Conservation (phyloP, 148 eudicot genomes). For the Rhododendron simsii region DNA sequence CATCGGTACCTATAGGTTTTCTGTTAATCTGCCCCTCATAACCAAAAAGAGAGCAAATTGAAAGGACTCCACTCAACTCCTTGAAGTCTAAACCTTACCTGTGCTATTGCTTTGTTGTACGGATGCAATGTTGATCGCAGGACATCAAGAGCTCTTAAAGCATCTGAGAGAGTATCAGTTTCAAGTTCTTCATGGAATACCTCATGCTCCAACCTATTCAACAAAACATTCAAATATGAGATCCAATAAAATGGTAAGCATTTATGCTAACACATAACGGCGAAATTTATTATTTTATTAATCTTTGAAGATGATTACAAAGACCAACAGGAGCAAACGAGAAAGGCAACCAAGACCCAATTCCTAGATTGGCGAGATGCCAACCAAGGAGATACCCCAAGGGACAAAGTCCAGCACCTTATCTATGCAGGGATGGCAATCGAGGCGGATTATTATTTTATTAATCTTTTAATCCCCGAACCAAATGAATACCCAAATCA, state of each 20-base stretch:
- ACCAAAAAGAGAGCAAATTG: neutral
- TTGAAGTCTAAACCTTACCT: slow-evolving; percentile 40
- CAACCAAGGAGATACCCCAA: too few species aligned
- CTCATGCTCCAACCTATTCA: slow-evolving; percentile 52
- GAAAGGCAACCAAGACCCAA: too few species aligned
- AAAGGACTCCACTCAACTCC: neutral
- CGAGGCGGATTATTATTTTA: too few species aligned
- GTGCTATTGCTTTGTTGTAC: slow-evolving; percentile 79
- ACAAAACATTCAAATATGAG: slow-evolving; percentile 8
- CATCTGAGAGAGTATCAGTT: slow-evolving; percentile 35
- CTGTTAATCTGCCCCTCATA: neutral
- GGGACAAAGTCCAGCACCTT: too few species aligned
- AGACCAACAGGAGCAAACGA: too few species aligned
- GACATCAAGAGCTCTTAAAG: slow-evolving; percentile 44
- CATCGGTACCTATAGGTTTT: too few species aligned
- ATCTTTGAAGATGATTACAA: neutral
- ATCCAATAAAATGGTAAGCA: neutral
- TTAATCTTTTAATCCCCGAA: too few species aligned
- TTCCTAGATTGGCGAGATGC: too few species aligned
- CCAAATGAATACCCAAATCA: too few species aligned
- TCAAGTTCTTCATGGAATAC: slow-evolving; percentile 33
- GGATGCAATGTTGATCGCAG: slow-evolving; percentile 53
- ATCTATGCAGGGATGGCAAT: too few species aligned
- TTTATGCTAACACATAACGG: neutral
- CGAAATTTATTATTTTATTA: too few species aligned